Percentiles rank a stretch among this genome's conserved stretches.
Conservation (phyloP, 371 early-diverging fungal genomes). For the Capillidium heterosporum region DNA sequence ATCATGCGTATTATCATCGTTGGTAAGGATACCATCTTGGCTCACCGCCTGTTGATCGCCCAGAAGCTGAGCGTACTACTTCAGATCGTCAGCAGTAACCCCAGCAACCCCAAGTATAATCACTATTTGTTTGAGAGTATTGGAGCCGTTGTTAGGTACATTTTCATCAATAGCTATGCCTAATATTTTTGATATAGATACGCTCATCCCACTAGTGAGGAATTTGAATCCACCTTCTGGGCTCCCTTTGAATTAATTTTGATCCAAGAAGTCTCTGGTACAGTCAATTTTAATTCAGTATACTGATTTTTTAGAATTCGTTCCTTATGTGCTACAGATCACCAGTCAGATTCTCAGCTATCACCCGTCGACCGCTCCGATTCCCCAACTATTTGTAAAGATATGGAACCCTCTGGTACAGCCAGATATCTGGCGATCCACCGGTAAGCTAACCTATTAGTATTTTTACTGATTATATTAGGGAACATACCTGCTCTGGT, state of each 20-base stretch:
- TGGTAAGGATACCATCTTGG: constrained; percentile 11
- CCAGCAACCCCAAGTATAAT: constrained; percentile 92
- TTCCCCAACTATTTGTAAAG: constrained; percentile 48
- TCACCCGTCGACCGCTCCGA: constrained; percentile 32
- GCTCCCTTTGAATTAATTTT: constrained; percentile 77
- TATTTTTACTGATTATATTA: constrained; percentile 7
- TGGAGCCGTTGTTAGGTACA: constrained; percentile 59
- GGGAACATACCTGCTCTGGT: constrained; percentile 89
- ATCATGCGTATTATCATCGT: neutral
- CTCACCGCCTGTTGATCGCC: constrained; percentile 52
- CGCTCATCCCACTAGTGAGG: constrained; percentile 37
- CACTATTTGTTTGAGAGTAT: constrained; percentile 91
- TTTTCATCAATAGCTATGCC: neutral
- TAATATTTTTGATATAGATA: constrained; percentile 4
- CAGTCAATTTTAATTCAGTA: neutral
- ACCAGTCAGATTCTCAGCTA: constrained; percentile 65
- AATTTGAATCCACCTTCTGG: constrained; percentile 56
- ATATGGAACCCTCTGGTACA: constrained; percentile 61
- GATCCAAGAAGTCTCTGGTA: constrained; percentile 57
- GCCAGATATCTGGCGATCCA: constrained; percentile 73
- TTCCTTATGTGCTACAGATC: constrained; percentile 92
- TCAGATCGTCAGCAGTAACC: constrained; percentile 75
- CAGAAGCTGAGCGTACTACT: constrained; percentile 52
- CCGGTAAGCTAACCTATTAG: constrained; percentile 21
- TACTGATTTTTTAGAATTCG: constrained; percentile 48